Evolutionary conservation across 495 filamentous ascomycete genomes (phyloP).

Genomic region (Xylaria bambusicola): DNA sequence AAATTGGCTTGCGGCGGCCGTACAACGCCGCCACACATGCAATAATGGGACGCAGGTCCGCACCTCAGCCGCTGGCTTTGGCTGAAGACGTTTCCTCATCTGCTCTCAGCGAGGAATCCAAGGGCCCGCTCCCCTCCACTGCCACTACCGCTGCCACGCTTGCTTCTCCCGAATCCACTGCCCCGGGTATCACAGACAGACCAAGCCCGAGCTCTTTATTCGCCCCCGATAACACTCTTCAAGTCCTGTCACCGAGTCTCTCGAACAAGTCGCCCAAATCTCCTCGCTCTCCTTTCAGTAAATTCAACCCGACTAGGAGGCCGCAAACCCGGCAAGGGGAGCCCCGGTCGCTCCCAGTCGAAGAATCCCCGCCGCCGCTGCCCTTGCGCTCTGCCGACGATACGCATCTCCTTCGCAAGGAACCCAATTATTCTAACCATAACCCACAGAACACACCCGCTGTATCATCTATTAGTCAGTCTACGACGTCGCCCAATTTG

Average conservation of each 20-base stretch:
- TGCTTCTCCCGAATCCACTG: slow-evolving; percentile 25
- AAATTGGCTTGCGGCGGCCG: slow-evolving; percentile 17
- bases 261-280: slow-evolving; percentile 51
- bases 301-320: slow-evolving; percentile 35
- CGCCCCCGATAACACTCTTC: slow-evolving; percentile 33
- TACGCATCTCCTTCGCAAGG: slow-evolving; percentile 30
- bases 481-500: slow-evolving; percentile 25
- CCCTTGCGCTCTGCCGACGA: slow-evolving; percentile 40
- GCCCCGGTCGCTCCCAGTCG: slow-evolving; percentile 30
- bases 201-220: slow-evolving; percentile 28
- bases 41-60: slow-evolving; percentile 57
- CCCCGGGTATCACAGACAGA: slow-evolving; percentile 23
- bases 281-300: slow-evolving; percentile 54
- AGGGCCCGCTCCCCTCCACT: neutral
- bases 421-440: slow-evolving; percentile 32
- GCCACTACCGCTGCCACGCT: slow-evolving; percentile 19
- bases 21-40: slow-evolving; percentile 19
- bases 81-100: slow-evolving; percentile 35
- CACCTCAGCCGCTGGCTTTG: slow-evolving; percentile 55
- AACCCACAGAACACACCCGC: slow-evolving; percentile 22
- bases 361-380: slow-evolving; percentile 29
- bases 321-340: slow-evolving; percentile 27
- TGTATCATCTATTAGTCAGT: slow-evolving; percentile 13
- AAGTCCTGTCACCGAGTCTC: slow-evolving; percentile 34
- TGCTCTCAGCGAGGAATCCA: slow-evolving; percentile 27